Conservation (phyloP, 257 asterid species). For the Solanum tarapatanum region DNA sequence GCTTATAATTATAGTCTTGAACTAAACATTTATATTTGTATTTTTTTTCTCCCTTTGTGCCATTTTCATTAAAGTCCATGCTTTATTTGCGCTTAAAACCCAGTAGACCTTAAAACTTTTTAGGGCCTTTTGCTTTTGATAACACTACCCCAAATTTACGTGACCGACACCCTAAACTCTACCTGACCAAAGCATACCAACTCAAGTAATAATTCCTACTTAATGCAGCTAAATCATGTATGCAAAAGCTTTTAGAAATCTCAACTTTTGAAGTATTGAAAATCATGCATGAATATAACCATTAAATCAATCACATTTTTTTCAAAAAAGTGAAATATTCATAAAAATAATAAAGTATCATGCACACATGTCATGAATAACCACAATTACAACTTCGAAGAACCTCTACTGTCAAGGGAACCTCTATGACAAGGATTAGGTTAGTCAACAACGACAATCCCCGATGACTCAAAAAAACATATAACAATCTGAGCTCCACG, state of each 20-base stretch:
- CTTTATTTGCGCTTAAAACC: not conserved
- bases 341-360: not conserved
- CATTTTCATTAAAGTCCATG: not conserved
- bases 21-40: not conserved
- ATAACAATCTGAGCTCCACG: not conserved
- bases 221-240: not conserved
- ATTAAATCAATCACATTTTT: not conserved
- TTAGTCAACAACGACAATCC: not conserved
- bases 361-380: not conserved
- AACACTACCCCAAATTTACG: not conserved
- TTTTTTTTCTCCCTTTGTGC: not conserved
- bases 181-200: not conserved
- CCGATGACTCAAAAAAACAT: not conserved
- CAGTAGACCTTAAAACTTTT: not conserved
- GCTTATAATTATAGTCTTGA: not conserved
- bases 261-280: not conserved
- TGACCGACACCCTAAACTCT: not conserved
- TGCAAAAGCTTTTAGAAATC: not conserved
- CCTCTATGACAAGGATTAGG: not conserved
- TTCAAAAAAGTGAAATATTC: not conserved
- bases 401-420: not conserved
- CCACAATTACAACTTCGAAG: not conserved
- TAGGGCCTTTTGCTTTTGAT: not conserved
- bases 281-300: not conserved
- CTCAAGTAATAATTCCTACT: not conserved